Percentiles rank a stretch among this genome's conserved stretches.
phyloP scores from a whole-genome alignment of 257 asterid species.

The Nicotiana otophora region DNA sequence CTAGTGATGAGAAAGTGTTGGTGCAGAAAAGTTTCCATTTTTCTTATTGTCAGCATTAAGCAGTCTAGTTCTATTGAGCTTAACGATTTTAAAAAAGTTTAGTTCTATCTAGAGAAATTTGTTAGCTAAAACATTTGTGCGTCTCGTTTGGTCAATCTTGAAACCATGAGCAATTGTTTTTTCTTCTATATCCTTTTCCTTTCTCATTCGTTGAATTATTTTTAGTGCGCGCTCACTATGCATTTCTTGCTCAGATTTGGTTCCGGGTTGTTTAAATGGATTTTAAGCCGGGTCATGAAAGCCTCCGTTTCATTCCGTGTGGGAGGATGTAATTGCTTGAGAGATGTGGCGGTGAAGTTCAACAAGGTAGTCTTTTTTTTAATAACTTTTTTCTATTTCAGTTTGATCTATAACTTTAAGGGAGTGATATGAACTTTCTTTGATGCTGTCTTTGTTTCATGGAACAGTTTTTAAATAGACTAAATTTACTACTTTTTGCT shows the following conservation, averaged over 20 bases:
- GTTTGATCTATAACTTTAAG: background rate
- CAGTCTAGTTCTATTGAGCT: background rate
- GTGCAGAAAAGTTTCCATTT: background rate
- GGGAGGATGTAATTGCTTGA: constrained; percentile 93
- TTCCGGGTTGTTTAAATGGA: constrained; percentile 76
- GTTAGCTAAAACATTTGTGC: background rate
- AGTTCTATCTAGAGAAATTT: background rate
- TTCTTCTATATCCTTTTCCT: background rate
- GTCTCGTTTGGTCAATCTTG: background rate
- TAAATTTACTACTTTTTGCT: background rate
- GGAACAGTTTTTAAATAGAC: background rate
- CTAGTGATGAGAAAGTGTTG: background rate
- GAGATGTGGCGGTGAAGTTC: constrained; percentile 78
- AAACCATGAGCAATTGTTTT: background rate
- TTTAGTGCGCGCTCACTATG: constrained; percentile 15
- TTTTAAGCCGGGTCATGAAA: constrained; percentile 71
- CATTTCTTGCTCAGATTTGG: constrained; percentile 61
- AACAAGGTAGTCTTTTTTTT: constrained; percentile 44
- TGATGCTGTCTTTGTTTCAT: background rate
- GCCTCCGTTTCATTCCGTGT: constrained; percentile 74
- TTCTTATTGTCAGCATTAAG: background rate
- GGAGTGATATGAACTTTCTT: background rate
- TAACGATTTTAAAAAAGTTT: background rate
- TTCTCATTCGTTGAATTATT: background rate
- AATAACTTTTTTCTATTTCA: background rate